Evolutionary conservation across 257 asterid species (phyloP), one percentile per base, ranked within the genome.

Genomic region (Coffea canephora): DNA sequence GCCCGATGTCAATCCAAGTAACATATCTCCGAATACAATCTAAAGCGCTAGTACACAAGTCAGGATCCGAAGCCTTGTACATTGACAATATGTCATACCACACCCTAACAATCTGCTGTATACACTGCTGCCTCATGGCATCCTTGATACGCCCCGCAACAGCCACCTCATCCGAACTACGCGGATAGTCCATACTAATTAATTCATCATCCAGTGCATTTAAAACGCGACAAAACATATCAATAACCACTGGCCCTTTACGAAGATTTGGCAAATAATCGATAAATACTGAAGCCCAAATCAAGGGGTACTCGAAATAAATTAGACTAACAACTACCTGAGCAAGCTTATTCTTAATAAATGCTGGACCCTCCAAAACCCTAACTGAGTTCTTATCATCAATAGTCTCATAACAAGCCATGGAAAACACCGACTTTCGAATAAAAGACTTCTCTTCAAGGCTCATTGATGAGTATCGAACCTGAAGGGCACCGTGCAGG

Each of bases 141-240:
- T 94, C 98, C 88, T 96, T 96, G 68, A 96, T 87, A 84, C 93
- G 88, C 78, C 89, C 92, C 0, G 98, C 90, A 10, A 86, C 73
- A 13, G 88, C 90, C 82, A 90, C 90, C 73, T 94, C 98, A 75
- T 89, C 91, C 36, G 84, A 84, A 77, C 78, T 92, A 41, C 97
- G 91, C 0, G 94, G 98, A 80, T 95, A 93, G 45, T 93, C 97
- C 81, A 88, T 71, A 82, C 98, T 91, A 82, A 96, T 96, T 34
- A 96, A 69, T 72, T 96, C 99, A 77, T 94, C 98, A 65, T 96
- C 97, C 85, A 96, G 57, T 2, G 90, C 88, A 85, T 83, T 90
- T 73, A 96, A 82, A 87, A 96, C 84, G 61, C 99, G 96, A 87
- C 94, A 94, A 81, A 96, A 92, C 98, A 96, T 96, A 85, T 96